phyloP scores from a whole-genome alignment of 495 filamentous ascomycete genomes.

The Penicillium malachiteum region DNA sequence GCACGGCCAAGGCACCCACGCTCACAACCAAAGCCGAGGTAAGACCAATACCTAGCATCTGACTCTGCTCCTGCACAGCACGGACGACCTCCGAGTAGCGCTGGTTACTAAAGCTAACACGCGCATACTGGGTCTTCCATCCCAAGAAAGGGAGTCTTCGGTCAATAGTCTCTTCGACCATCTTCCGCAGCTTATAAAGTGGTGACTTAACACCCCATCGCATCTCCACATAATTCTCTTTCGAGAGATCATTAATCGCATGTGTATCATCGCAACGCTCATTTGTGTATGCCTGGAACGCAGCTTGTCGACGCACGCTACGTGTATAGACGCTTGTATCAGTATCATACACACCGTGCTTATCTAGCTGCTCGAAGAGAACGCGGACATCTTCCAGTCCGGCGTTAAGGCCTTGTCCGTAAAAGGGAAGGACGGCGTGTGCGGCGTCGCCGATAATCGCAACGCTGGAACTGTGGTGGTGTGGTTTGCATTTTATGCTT shows the following conservation, averaged over 20 bases:
- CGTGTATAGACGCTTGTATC: conserved; percentile 38
- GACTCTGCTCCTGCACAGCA: conserved; percentile 66
- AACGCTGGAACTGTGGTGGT: conserved; percentile 74
- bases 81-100: conserved; percentile 79
- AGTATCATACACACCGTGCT: conserved; percentile 51
- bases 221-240: conserved; percentile 94
- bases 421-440: conserved; percentile 97
- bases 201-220: conserved; percentile 72
- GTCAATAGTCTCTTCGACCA: conserved; percentile 77
- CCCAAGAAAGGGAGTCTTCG: conserved; percentile 73
- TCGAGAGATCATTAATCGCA: conserved; percentile 88
- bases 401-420: conserved; percentile 87
- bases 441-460: conserved; percentile 93
- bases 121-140: conserved; percentile 89
- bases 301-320: conserved; percentile 44
- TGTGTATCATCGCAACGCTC: conserved; percentile 74
- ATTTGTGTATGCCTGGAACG: conserved; percentile 70
- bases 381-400: conserved; percentile 82
- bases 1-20: conserved; percentile 26
- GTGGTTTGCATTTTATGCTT: conserved; percentile 84
- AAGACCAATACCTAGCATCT: conserved; percentile 47
- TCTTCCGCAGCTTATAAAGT: conserved; percentile 76
- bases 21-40: conserved; percentile 26
- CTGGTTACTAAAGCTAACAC: conserved; percentile 90
- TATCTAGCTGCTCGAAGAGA: conserved; percentile 71